These are phyloP conservation scores for Fusarium sp. DNA, from an alignment of 2,329 filamentous ascomycete species.

Conservation along the genomic window DNA sequence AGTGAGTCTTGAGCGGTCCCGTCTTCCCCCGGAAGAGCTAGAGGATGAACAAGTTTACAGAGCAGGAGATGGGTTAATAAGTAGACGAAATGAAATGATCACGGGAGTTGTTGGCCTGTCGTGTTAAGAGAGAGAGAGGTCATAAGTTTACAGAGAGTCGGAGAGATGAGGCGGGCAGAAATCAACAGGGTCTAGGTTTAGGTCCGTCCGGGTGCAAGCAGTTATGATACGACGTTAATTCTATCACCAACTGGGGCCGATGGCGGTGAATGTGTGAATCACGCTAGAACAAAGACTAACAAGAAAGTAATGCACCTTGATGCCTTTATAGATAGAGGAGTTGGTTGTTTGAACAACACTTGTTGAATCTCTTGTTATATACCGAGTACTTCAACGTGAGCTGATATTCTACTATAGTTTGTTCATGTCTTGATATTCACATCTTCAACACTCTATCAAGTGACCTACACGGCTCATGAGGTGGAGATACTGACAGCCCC, in stretches of 20 bases:
- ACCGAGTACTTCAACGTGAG: not conserved
- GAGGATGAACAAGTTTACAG: not conserved
- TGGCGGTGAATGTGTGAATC: constrained; percentile 47
- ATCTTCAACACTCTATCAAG: not conserved
- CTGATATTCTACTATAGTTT: not conserved
- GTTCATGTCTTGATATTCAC: not conserved
- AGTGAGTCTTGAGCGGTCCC: constrained; percentile 30
- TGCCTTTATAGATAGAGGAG: not conserved
- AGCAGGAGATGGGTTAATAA: not conserved
- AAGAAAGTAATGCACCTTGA: not conserved
- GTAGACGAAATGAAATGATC: not conserved
- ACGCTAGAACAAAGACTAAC: constrained; percentile 22
- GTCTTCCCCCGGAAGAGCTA: constrained; percentile 11
- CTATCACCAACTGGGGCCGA: constrained; percentile 38
- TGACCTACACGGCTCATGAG: not conserved
- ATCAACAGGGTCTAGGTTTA: constrained; percentile 32
- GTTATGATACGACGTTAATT: constrained; percentile 44
- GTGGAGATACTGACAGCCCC: constrained; percentile 22
- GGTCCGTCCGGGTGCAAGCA: constrained; percentile 12
- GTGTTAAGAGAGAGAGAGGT: not conserved
- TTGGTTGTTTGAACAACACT: not conserved
- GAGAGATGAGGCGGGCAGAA: constrained; percentile 23
- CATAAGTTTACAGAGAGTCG: constrained; percentile 7
- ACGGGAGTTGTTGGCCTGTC: not conserved
- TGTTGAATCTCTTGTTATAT: not conserved